Evolutionary conservation across 805 yeast species (phyloP).

Genomic region (Yueomyces sp.): DNA sequence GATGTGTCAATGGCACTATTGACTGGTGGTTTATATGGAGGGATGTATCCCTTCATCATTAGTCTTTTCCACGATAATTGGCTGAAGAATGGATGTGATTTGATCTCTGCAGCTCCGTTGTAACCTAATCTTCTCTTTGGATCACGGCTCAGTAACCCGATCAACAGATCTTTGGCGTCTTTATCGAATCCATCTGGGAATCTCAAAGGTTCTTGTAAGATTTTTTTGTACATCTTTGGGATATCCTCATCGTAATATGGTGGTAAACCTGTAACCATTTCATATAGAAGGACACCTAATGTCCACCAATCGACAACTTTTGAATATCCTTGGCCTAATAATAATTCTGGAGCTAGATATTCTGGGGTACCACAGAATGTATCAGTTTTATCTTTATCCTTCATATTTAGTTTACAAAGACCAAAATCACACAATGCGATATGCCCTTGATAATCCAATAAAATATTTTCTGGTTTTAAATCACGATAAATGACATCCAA

Average conservation of each 20-base stretch:
- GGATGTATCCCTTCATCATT: slow-evolving; percentile 71
- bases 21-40: slow-evolving; percentile 89
- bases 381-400: slow-evolving; percentile 67
- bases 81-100: slow-evolving; percentile 67
- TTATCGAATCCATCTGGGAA: slow-evolving; percentile 79
- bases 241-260: slow-evolving; percentile 92
- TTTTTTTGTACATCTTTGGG: slow-evolving; percentile 83
- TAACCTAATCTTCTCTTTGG: slow-evolving; percentile 65
- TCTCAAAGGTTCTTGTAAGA: slow-evolving; percentile 69
- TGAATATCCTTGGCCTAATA: slow-evolving; percentile 85
- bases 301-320: slow-evolving; percentile 98
- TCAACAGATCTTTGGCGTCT: slow-evolving; percentile 68
- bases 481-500: slow-evolving; percentile 89
- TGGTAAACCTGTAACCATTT: slow-evolving; percentile 91
- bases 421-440: slow-evolving; percentile 96
- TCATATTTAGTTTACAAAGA: slow-evolving; percentile 87
- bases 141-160: slow-evolving; percentile 65
- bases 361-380: slow-evolving; percentile 98
- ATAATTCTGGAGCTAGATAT: slow-evolving; percentile 85
- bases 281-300: slow-evolving; percentile 82
- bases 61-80: slow-evolving; percentile 82
- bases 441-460: slow-evolving; percentile 90
- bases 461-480: slow-evolving; percentile 86
- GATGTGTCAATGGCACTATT: slow-evolving; percentile 74
- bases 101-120: slow-evolving; percentile 71